phyloP scores from a whole-genome alignment of 2,329 filamentous ascomycete genomes.

The Aphanocladium album region DNA sequence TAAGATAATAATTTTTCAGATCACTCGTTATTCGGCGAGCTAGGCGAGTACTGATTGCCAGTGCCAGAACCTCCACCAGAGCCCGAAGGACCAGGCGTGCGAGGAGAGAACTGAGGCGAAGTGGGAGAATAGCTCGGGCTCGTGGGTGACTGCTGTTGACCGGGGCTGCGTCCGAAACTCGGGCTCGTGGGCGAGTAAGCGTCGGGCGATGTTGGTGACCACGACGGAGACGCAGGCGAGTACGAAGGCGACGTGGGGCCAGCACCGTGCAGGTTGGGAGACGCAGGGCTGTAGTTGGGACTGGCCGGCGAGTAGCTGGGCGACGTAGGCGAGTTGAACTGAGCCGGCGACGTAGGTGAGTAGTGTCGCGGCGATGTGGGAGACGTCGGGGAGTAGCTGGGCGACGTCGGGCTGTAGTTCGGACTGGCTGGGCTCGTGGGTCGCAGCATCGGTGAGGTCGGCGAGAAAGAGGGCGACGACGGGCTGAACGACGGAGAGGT shows the following conservation, averaged over 20 bases:
- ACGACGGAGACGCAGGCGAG: constrained; percentile 67
- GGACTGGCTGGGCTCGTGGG: constrained; percentile 52
- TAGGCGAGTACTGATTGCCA: constrained; percentile 39
- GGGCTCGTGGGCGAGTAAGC: constrained; percentile 61
- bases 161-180: constrained; percentile 50
- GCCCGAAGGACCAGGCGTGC: constrained; percentile 31
- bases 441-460: constrained; percentile 55
- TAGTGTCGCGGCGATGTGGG: constrained; percentile 54
- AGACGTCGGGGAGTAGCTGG: constrained; percentile 59
- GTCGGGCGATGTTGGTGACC: constrained; percentile 68
- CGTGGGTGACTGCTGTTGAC: constrained; percentile 55
- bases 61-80: constrained; percentile 19
- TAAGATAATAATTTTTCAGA: not conserved
- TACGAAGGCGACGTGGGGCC: constrained; percentile 54
- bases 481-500: constrained; percentile 60
- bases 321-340: constrained; percentile 71
- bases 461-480: constrained; percentile 59
- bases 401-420: constrained; percentile 61
- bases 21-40: constrained; percentile 33
- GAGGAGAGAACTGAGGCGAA: constrained; percentile 40
- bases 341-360: constrained; percentile 65
- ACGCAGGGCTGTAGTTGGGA: constrained; percentile 67
- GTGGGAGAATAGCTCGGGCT: constrained; percentile 71
- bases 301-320: constrained; percentile 67
- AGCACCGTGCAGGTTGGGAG: constrained; percentile 45